Percentiles rank a stretch among this genome's conserved stretches.
These are phyloP conservation scores for Luvunga scandens DNA, from an alignment of 345 rosid genomes.

Conservation along the genomic window DNA sequence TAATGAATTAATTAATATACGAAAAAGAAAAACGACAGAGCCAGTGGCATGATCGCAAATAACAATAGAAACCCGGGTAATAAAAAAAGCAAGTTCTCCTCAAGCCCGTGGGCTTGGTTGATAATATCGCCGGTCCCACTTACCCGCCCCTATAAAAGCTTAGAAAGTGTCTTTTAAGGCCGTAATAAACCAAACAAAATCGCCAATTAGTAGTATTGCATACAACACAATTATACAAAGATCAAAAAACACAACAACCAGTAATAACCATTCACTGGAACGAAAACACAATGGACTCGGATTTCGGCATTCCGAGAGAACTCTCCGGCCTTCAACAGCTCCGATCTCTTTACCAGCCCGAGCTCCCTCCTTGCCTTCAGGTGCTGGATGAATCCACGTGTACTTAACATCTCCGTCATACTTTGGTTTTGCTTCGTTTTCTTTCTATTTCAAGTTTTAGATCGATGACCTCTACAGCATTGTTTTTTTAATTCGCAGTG, in stretches of 20 bases:
- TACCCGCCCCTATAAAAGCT: conserved; percentile 18
- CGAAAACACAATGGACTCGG: conserved; percentile 70
- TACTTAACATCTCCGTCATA: background rate
- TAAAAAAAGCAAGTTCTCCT: too few relatives aligned
- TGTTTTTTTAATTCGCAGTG: background rate
- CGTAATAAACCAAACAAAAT: background rate
- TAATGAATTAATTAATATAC: too few relatives aligned
- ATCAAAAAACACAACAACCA: background rate
- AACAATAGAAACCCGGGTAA: background rate
- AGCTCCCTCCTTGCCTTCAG: conserved; percentile 96
- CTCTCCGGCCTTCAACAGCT: conserved; percentile 85
- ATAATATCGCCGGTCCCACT: conserved; percentile 17
- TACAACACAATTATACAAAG: background rate
- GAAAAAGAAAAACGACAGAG: background rate
- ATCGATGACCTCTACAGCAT: background rate
- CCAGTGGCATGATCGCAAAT: background rate
- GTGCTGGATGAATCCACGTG: conserved; percentile 17
- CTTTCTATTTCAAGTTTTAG: conserved; percentile 6
- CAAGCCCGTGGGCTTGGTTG: background rate
- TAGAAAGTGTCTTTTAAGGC: background rate
- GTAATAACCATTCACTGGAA: background rate
- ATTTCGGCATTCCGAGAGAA: conserved; percentile 88
- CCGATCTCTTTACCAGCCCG: conserved; percentile 79
- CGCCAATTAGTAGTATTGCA: too few relatives aligned
- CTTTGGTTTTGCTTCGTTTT: background rate